Conservation (phyloP, 345 rosid genomes). For the Citrus mangshanensis region DNA sequence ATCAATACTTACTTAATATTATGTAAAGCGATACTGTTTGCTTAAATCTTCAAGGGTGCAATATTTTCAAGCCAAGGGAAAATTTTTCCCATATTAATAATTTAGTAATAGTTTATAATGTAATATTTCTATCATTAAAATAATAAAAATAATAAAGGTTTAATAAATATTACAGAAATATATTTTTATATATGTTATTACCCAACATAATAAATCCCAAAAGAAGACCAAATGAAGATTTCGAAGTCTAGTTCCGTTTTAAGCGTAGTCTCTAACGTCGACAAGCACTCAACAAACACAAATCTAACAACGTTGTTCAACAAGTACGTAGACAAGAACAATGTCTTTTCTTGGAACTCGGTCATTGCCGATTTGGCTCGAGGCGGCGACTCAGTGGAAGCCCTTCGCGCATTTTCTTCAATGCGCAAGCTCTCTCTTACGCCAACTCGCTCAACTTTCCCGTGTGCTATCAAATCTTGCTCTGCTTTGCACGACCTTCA, state of each 20-base stretch:
- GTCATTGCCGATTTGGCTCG: conserved; percentile 84
- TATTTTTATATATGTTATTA: not conserved
- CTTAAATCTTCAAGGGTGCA: too few relatives aligned
- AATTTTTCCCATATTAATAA: too few relatives aligned
- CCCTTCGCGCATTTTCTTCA: conserved; percentile 76
- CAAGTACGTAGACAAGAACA: conserved; percentile 63
- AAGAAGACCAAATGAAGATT: conserved; percentile 39
- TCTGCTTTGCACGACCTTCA: conserved; percentile 64
- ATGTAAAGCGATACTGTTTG: too few relatives aligned
- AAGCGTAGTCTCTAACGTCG: conserved; percentile 11
- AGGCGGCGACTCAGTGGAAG: conserved; percentile 64
- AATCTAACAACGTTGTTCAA: conserved; percentile 59
- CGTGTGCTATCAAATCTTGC: conserved; percentile 86
- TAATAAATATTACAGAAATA: too few relatives aligned
- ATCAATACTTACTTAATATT: too few relatives aligned
- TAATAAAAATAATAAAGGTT: too few relatives aligned
- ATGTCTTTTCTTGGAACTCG: conserved; percentile 86
- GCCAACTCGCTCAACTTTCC: conserved; percentile 76
- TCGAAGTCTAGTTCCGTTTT: conserved; percentile 12
- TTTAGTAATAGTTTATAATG: not conserved
- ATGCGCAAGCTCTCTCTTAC: conserved; percentile 68
- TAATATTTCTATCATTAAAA: not conserved
- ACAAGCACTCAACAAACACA: conserved; percentile 36
- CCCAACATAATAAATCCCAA: not conserved
- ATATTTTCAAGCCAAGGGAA: too few relatives aligned